These are phyloP conservation scores for Onygena corvina DNA, from an alignment of 2,329 filamentous ascomycete species.

Conservation along the genomic window DNA sequence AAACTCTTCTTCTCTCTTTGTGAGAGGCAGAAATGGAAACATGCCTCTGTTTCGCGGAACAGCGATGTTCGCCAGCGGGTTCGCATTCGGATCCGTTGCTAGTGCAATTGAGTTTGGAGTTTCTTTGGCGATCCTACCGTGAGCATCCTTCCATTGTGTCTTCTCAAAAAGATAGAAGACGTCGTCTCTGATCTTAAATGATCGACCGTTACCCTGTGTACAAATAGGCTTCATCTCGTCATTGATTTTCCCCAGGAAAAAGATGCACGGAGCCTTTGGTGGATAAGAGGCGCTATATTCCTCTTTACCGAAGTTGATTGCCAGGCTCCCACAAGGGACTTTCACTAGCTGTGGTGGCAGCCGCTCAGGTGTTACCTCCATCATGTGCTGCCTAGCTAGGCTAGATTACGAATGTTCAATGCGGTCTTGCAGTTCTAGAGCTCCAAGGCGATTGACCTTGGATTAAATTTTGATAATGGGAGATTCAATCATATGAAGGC, in stretches of 20 bases:
- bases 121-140: background rate
- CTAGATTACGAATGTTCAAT: too few species aligned
- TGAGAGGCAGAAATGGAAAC: constrained; percentile 10
- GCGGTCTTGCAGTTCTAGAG: too few species aligned
- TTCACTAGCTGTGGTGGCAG: background rate
- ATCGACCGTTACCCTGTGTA: constrained; percentile 9
- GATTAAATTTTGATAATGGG: too few species aligned
- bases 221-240: constrained; percentile 7
- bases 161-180: constrained; percentile 12
- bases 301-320: constrained; percentile 10
- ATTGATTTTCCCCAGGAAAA: constrained; percentile 6
- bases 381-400: too few species aligned
- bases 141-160: background rate
- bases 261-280: constrained; percentile 4
- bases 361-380: background rate
- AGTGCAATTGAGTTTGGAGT: constrained; percentile 9
- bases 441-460: too few species aligned
- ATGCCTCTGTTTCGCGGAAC: constrained; percentile 6
- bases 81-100: constrained; percentile 1
- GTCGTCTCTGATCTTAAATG: constrained; percentile 5
- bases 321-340: constrained; percentile 10
- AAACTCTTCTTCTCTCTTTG: constrained; percentile 9
- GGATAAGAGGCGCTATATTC: constrained; percentile 11
- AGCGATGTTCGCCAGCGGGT: constrained; percentile 6
- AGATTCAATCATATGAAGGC: too few species aligned